Conservation (phyloP, 805 yeast species). For the Myxozyma neglecta region DNA sequence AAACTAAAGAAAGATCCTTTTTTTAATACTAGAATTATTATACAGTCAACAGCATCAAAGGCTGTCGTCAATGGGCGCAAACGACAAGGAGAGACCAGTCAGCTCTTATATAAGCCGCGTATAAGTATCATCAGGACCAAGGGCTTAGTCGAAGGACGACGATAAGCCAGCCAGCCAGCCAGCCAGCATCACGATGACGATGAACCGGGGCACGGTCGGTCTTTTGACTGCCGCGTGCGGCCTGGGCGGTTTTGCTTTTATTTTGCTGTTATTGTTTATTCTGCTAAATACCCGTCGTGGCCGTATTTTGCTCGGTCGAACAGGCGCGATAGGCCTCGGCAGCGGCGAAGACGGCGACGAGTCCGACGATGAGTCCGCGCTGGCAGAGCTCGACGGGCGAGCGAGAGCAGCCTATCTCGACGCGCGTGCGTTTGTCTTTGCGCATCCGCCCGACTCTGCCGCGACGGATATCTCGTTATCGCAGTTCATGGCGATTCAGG, state of each 20-base stretch:
- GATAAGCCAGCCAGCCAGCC: no score
- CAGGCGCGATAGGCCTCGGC: constrained; percentile 52
- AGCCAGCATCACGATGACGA: no score
- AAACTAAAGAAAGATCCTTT: no score
- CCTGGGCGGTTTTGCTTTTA: constrained; percentile 33
- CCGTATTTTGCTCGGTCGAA: constrained; percentile 45
- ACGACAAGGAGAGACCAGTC: no score
- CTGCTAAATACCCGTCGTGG: constrained; percentile 40
- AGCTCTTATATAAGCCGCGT: no score
- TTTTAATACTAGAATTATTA: no score
- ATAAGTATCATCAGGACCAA: no score
- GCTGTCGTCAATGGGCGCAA: no score
- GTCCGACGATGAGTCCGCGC: constrained; percentile 61
- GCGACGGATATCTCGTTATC: constrained; percentile 51
- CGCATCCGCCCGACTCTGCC: constrained; percentile 46
- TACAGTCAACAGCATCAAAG: no score
- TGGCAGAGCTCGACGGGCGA: constrained; percentile 58
- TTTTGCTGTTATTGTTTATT: constrained; percentile 41
- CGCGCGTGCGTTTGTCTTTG: constrained; percentile 51
- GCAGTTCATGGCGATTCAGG: constrained; percentile 70
- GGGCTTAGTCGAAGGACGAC: no score
- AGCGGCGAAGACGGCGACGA: constrained; percentile 60
- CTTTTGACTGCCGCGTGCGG: constrained; percentile 43
- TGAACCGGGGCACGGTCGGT: constrained; percentile 34
- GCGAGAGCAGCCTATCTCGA: constrained; percentile 64